These are phyloP conservation scores for Paramarasmius palmivorus DNA, from an alignment of 1,284 basidiomycete genomes.

Conservation along the genomic window DNA sequence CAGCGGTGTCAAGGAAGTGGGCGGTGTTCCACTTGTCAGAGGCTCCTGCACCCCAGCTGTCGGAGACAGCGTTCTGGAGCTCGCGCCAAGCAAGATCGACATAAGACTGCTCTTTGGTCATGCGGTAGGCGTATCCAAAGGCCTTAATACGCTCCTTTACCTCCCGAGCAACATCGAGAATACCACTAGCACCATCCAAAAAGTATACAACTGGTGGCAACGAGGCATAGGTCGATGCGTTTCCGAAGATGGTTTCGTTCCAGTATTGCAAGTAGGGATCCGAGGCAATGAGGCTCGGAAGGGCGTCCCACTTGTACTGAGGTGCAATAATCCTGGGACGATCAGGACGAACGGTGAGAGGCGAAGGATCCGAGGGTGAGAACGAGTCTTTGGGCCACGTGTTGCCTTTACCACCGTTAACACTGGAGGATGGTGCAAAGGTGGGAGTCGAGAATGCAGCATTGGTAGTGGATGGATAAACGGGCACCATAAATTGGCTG, in stretches of 20 bases:
- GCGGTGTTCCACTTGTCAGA: slow-evolving; percentile 73
- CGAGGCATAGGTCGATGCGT: slow-evolving; percentile 74
- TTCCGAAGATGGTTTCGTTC: slow-evolving; percentile 91
- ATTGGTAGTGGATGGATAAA: slow-evolving; percentile 64
- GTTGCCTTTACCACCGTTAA: slow-evolving; percentile 29
- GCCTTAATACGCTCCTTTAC: slow-evolving; percentile 92
- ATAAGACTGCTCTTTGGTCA: slow-evolving; percentile 89
- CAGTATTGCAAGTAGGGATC: slow-evolving; percentile 87
- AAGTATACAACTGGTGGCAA: slow-evolving; percentile 67
- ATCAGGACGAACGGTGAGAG: slow-evolving; percentile 66
- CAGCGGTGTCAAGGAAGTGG: slow-evolving; percentile 96
- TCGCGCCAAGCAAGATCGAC: slow-evolving; percentile 85
- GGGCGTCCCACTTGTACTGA: slow-evolving; percentile 86
- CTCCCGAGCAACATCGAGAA: slow-evolving; percentile 88
- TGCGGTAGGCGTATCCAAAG: slow-evolving; percentile 87
- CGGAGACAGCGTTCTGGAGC: slow-evolving; percentile 35
- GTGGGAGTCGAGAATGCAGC: slow-evolving; percentile 80
- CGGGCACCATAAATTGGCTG: slow-evolving; percentile 38
- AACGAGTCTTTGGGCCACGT: slow-evolving; percentile 80
- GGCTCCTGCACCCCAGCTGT: slow-evolving; percentile 50
- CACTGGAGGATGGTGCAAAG: slow-evolving; percentile 50
- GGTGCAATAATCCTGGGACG: slow-evolving; percentile 93
- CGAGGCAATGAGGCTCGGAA: slow-evolving; percentile 74
- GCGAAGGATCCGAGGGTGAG: slow-evolving; percentile 58
- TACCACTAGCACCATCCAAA: slow-evolving; percentile 85